phyloP scores from a whole-genome alignment of 805 yeast genomes.

The Monosporozyma aquatica region DNA sequence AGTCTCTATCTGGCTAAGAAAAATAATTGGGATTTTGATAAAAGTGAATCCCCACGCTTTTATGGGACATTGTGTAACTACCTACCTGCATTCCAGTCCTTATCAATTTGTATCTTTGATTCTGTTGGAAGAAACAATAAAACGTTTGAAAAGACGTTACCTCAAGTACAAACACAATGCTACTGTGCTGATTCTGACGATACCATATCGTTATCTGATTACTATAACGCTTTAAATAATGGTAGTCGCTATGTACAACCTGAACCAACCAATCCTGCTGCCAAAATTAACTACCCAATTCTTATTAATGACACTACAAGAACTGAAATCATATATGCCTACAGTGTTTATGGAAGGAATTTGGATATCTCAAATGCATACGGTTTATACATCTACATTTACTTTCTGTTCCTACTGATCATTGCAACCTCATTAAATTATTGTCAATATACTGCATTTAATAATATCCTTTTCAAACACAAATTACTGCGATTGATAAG shows the following conservation, averaged over 20 bases:
- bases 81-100: slow-evolving; percentile 19
- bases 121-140: slow-evolving; percentile 8
- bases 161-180: background rate
- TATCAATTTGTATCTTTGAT: slow-evolving; percentile 18
- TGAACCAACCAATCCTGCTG: background rate
- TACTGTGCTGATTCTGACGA: background rate
- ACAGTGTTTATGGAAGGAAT: slow-evolving; percentile 13
- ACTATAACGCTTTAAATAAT: slow-evolving; percentile 11
- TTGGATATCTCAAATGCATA: slow-evolving; percentile 14
- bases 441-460: slow-evolving; percentile 10
- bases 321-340: slow-evolving; percentile 10
- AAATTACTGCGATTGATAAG: slow-evolving; percentile 11
- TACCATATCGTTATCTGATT: background rate
- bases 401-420: slow-evolving; percentile 9
- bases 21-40: slow-evolving; percentile 12
- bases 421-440: slow-evolving; percentile 7
- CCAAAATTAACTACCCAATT: slow-evolving; percentile 10
- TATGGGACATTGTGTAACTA: slow-evolving; percentile 16
- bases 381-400: slow-evolving; percentile 10
- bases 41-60: slow-evolving; percentile 6
- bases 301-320: slow-evolving; percentile 7
- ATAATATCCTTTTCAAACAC: slow-evolving; percentile 6
- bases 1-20: slow-evolving; percentile 12
- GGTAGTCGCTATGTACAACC: slow-evolving; percentile 8
- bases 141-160: slow-evolving; percentile 13